Base-by-base conservation (phyloP, 371 early-diverging fungal species). In the Lichtheimia ornata region DNA sequence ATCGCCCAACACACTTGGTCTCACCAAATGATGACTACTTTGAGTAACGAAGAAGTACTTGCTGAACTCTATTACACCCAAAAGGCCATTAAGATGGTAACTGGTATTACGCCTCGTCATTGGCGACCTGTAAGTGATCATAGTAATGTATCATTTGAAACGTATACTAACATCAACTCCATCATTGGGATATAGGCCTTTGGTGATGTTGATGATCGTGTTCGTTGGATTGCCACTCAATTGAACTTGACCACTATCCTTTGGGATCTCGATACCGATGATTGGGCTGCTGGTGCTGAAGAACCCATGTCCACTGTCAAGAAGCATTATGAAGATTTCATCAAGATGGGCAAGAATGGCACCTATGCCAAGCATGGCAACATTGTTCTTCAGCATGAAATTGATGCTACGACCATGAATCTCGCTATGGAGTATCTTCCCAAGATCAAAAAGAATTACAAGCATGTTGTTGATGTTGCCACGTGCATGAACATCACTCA, bases 1-100 rank as follows among this genome's bases (percentile, higher is more conserved):
- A 84, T 91, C 67, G 90, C 84, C 15, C 76, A 80, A 44, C 91
- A 91, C 65, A 86, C 90, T 18, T 91, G 88, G 89, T 73, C 81
- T 55, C 93, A 91, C 62, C 68, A 72, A 45, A 74, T 83, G 43
- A 74, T 87, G 66, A 89, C 90, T 30, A 76, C 87, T 17, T 71
- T 88, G 69, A 82, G 82, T 43, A 88, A 88, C 63, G 78, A 82
- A 40, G 83, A 88, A 65, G 81, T 91, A 54, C 77, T 92, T 53
- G 86, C 89, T 54, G 92, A 92, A 68, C 66, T 89, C 59, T 81
- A 84, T 68, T 90, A 84, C 65, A 90, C 90, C 56, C 85, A 75
- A 65, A 73, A 83, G 73, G 81, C 84, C 18, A 84, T 87, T 75
- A 84, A 87, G 72, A 58, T 71, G 61, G 73, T 73, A 28, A 73